phyloP scores from a whole-genome alignment of 805 yeast genomes.

The Sugiyamaella floridensis region DNA sequence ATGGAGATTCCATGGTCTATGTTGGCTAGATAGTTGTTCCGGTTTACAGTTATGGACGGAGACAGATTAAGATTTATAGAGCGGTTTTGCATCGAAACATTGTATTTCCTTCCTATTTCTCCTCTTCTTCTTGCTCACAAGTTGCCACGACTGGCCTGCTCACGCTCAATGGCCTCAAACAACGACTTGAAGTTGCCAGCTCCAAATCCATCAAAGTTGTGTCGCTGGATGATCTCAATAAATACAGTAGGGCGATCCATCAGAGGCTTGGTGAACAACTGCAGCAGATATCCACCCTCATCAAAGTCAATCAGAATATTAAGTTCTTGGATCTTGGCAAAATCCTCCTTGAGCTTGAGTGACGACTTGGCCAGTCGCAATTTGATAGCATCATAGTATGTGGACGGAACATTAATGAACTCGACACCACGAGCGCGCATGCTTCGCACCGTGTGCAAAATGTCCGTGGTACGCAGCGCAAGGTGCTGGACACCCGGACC shows the following conservation, averaged over 20 bases:
- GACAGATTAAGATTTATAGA: too few relatives aligned
- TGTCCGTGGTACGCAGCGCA: slow-evolving; percentile 60
- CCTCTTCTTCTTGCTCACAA: slow-evolving; percentile 8
- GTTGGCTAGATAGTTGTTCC: too few relatives aligned
- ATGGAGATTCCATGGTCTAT: too few relatives aligned
- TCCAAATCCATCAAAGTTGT: slow-evolving; percentile 79
- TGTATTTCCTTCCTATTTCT: neutral
- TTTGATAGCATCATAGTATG: slow-evolving; percentile 50
- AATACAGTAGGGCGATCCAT: slow-evolving; percentile 77
- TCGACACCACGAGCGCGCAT: slow-evolving; percentile 60
- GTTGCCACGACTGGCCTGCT: slow-evolving; percentile 67
- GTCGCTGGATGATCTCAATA: slow-evolving; percentile 73
- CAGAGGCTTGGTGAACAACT: slow-evolving; percentile 70
- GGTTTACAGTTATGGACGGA: too few relatives aligned
- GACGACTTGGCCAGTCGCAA: slow-evolving; percentile 40
- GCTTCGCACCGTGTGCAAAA: slow-evolving; percentile 46
- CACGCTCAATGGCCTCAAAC: slow-evolving; percentile 74
- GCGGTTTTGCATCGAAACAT: neutral
- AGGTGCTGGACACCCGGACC: slow-evolving; percentile 86
- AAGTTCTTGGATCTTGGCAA: slow-evolving; percentile 42
- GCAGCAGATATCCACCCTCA: slow-evolving; percentile 67
- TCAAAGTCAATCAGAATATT: slow-evolving; percentile 69
- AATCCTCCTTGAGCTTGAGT: slow-evolving; percentile 44
- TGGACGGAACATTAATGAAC: slow-evolving; percentile 53
- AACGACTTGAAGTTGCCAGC: slow-evolving; percentile 82